Conservation (phyloP, 106 monocot genomes). For the Apostasia ramifera region DNA sequence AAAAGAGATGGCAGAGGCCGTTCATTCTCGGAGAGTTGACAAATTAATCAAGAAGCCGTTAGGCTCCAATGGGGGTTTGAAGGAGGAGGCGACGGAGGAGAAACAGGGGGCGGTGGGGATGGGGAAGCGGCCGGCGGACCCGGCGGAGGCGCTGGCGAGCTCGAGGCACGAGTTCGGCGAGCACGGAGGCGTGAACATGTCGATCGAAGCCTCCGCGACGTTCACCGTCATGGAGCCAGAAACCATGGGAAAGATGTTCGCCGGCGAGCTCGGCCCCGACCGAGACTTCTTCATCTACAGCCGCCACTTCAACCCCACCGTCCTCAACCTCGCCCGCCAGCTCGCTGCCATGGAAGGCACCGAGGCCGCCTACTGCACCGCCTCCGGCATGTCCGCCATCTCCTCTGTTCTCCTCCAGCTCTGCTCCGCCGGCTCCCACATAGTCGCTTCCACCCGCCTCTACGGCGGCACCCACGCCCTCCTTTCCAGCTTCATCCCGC, state of each 20-base stretch:
- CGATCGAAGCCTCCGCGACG: constrained; percentile 85
- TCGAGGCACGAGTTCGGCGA: constrained; percentile 83
- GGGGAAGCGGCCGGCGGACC: constrained; percentile 23
- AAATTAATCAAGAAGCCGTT: too few relatives aligned
- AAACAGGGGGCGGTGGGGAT: not conserved
- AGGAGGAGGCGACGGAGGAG: constrained; percentile 27
- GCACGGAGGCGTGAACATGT: constrained; percentile 91
- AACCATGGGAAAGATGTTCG: constrained; percentile 62
- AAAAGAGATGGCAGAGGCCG: too few relatives aligned
- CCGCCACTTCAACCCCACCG: constrained; percentile 85
- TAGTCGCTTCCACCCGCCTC: constrained; percentile 63
- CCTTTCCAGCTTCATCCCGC: constrained; percentile 36
- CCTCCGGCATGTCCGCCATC: constrained; percentile 79
- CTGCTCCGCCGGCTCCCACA: constrained; percentile 53
- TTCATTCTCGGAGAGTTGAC: too few relatives aligned
- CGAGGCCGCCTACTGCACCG: constrained; percentile 81
- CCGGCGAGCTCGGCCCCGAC: constrained; percentile 79
- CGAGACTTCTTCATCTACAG: constrained; percentile 80
- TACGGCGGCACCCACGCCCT: constrained; percentile 81
- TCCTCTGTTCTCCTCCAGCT: constrained; percentile 59
- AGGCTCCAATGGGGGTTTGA: too few relatives aligned
- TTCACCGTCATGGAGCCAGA: constrained; percentile 90
- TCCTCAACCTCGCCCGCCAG: constrained; percentile 70
- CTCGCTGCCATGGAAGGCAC: constrained; percentile 77
- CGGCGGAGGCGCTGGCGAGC: constrained; percentile 57